Evolutionary conservation across 805 yeast species (phyloP), one percentile per base, ranked within the genome.

Genomic region (Pichia cephalocereana): DNA sequence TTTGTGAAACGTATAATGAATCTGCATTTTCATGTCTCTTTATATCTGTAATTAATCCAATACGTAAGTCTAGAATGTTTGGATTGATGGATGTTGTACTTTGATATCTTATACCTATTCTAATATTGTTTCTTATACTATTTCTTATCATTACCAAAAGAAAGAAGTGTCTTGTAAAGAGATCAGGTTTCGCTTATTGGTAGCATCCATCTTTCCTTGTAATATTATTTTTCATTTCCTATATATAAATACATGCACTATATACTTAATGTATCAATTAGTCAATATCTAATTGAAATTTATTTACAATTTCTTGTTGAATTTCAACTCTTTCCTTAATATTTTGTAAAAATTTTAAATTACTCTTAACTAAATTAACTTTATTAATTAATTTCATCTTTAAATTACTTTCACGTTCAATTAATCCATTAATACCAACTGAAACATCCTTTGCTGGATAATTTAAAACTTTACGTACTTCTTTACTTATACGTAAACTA

Each of bases 361-460:
- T 77, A 19, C 71, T 57, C 46, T 81, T 80, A 6, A 86, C 80
- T 46, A 75, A 74, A 44, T 72, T 71, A 42, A 82, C 72, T 30
- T 74, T 71, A 11, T 63, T 65, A 49, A 77, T 72, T 40, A 81
- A 66, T 51, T 75, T 76, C 46, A 76, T 77, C 60, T 84, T 80
- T 60, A 79, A 76, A 4, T 72, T 64, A 15, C 75, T 72, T 50
- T 80, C 75, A 55, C 75, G 73, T 53, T 86, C 93, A 38, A 87
- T 72, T 43, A 76, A 65, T 0, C 80, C 68, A 56, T 85, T 90
- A 66, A 85, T 77, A 42, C 78, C 77, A 41, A 77, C 75, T 55
- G 83, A 77, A 6, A 93, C 86, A 58, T 89, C 96, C 54, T 88
- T 80, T 0, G 86, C 75, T 7, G 98, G 98, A 58, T 74, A 82